phyloP scores from a whole-genome alignment of 2,329 filamentous ascomycete genomes.

The Zarea fungicola region DNA sequence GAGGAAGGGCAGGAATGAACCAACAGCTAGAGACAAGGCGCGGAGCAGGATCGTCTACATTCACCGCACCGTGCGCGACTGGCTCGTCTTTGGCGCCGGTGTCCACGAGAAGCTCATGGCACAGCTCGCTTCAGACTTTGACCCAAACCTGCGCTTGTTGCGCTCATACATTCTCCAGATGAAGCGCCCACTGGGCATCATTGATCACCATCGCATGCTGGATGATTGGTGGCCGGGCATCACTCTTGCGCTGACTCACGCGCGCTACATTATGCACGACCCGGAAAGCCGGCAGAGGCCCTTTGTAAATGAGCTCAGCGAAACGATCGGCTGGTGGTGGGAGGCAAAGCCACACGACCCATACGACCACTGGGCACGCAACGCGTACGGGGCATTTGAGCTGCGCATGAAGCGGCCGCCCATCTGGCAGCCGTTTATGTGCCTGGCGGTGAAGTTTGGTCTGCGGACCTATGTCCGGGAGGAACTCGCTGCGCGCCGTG shows the following conservation, averaged over 20 bases:
- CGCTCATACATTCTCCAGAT: conserved; percentile 30
- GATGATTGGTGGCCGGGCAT: conserved; percentile 36
- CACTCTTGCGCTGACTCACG: conserved; percentile 32
- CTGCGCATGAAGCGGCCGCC: conserved; percentile 25
- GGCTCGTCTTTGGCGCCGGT: conserved; percentile 22
- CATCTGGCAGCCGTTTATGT: conserved; percentile 26
- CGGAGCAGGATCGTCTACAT: conserved; percentile 24
- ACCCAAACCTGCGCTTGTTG: conserved; percentile 27
- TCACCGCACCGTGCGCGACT: conserved; percentile 31
- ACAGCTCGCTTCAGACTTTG: conserved; percentile 17
- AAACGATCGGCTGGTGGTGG: conserved; percentile 28
- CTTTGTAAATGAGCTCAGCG: conserved; percentile 25
- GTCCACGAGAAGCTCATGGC: conserved; percentile 18
- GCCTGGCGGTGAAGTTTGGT: conserved; percentile 29
- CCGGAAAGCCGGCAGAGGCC: conserved; percentile 12
- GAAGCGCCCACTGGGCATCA: conserved; percentile 27
- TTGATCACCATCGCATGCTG: conserved; percentile 32
- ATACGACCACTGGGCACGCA: conserved; percentile 30
- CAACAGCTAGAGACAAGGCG: not conserved
- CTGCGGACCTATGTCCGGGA: conserved; percentile 23
- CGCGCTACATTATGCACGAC: conserved; percentile 23
- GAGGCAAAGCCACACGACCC: conserved; percentile 19
- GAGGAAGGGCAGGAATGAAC: conserved; percentile 11
- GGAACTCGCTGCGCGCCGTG: conserved; percentile 16
- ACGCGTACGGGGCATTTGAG: conserved; percentile 27